Percentiles rank a stretch among this genome's conserved stretches.
phyloP scores from a whole-genome alignment of 768 basidiomycete genomes.

The Xerocomellus chrysenteron region DNA sequence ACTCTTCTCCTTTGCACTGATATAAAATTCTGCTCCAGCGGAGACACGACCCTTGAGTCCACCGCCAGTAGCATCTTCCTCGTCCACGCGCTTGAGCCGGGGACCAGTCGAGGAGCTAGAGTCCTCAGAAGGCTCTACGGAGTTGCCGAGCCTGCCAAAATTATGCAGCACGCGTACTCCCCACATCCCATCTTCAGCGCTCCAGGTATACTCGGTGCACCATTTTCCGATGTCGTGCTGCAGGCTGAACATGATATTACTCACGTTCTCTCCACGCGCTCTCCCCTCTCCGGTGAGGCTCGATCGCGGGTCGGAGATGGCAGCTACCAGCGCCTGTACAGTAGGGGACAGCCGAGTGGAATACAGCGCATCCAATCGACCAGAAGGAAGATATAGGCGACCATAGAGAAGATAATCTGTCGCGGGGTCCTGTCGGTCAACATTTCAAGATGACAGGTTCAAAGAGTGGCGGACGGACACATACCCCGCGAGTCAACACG shows the following conservation, averaged over 20 bases:
- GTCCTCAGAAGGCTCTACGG: constrained; percentile 38
- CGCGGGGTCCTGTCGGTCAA: constrained; percentile 19
- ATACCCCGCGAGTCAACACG: constrained; percentile 74
- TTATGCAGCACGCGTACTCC: constrained; percentile 88
- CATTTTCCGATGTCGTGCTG: constrained; percentile 93
- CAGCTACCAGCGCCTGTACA: constrained; percentile 78
- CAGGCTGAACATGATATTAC: constrained; percentile 77
- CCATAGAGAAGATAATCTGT: constrained; percentile 94
- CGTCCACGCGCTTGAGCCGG: constrained; percentile 80
- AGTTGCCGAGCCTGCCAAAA: constrained; percentile 68
- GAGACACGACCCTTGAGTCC: constrained; percentile 89
- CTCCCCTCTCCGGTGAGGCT: constrained; percentile 41
- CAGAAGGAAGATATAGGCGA: constrained; percentile 84
- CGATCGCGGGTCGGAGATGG: constrained; percentile 78
- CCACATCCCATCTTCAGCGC: constrained; percentile 92
- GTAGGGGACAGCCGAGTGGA: constrained; percentile 79
- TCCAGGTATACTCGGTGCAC: constrained; percentile 93
- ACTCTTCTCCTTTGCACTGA: constrained; percentile 90
- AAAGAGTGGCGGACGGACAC: constrained; percentile 20
- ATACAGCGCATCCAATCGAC: constrained; percentile 86
- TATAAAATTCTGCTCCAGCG: constrained; percentile 90
- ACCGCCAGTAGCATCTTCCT: constrained; percentile 90
- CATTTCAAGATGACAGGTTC: constrained; percentile 10
- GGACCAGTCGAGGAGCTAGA: constrained; percentile 22
- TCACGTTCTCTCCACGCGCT: constrained; percentile 47